Evolutionary conservation across 2,329 filamentous ascomycete species (phyloP).

Genomic region (Arthroderma sp.): DNA sequence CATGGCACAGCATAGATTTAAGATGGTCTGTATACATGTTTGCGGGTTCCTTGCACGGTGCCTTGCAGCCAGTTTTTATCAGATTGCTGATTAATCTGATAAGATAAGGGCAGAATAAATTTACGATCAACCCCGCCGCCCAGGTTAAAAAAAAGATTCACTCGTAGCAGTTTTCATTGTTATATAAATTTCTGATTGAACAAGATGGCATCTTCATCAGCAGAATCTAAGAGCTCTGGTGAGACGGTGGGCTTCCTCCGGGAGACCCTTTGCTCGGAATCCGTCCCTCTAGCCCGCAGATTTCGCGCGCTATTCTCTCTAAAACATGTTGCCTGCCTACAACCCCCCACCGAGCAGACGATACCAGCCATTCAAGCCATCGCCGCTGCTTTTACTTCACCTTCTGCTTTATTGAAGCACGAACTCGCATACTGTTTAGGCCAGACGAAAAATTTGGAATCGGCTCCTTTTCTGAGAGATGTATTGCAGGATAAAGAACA

Average conservation of each 20-base stretch:
- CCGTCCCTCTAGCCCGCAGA: slow-evolving; percentile 68
- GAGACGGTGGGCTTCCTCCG: slow-evolving; percentile 37
- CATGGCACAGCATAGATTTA: no score
- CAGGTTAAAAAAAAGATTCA: no score
- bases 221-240: background rate
- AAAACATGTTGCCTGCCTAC: slow-evolving; percentile 72
- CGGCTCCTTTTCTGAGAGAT: slow-evolving; percentile 56
- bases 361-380: slow-evolving; percentile 64
- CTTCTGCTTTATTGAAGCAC: slow-evolving; percentile 85
- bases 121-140: no score
- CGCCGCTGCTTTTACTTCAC: slow-evolving; percentile 69
- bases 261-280: slow-evolving; percentile 65
- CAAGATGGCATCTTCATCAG: no score
- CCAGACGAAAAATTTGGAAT: slow-evolving; percentile 67
- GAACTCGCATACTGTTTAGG: slow-evolving; percentile 95
- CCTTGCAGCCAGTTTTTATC: no score
- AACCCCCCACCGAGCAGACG: slow-evolving; percentile 43
- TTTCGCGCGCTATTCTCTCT: slow-evolving; percentile 97
- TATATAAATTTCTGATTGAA: no score
- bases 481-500: slow-evolving; percentile 69
- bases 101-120: no score
- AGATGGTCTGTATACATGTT: no score
- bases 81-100: no score
- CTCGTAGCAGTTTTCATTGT: no score
- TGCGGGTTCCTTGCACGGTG: no score